Conservation (phyloP, 768 basidiomycete species). For the Podaxis sp. region DNA sequence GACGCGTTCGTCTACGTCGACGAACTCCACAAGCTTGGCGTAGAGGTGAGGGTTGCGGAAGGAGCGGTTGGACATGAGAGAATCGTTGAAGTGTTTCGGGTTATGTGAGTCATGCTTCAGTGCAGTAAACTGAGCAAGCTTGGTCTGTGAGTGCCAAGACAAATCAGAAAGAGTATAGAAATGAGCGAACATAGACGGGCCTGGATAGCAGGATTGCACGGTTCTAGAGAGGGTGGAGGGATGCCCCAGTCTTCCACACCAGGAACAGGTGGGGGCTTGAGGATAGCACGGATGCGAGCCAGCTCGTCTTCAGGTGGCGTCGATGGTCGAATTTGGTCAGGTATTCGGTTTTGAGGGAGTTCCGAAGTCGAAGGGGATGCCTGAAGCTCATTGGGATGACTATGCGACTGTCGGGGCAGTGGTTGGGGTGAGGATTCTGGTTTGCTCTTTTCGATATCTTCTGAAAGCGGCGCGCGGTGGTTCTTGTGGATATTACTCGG, state of each 20-base stretch:
- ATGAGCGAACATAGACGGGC: slow-evolving; percentile 30
- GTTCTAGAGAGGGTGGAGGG: slow-evolving; percentile 47
- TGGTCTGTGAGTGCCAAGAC: slow-evolving; percentile 46
- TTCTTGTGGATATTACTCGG: slow-evolving; percentile 41
- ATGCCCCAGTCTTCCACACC: slow-evolving; percentile 77
- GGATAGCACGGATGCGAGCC: slow-evolving; percentile 45
- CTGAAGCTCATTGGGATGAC: neutral
- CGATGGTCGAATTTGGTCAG: slow-evolving; percentile 18
- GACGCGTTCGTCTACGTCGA: slow-evolving; percentile 84
- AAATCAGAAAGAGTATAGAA: neutral
- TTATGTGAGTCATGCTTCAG: slow-evolving; percentile 59
- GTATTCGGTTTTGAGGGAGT: neutral
- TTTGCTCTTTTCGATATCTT: slow-evolving; percentile 28
- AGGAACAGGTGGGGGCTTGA: slow-evolving; percentile 60
- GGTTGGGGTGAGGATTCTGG: slow-evolving; percentile 16
- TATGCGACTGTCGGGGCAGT: slow-evolving; percentile 4
- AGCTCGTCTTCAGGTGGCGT: slow-evolving; percentile 42
- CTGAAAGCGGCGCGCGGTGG: slow-evolving; percentile 46
- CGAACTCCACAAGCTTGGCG: slow-evolving; percentile 90
- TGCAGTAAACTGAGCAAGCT: slow-evolving; percentile 72
- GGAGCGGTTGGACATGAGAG: slow-evolving; percentile 85
- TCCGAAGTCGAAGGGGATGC: neutral
- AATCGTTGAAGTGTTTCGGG: slow-evolving; percentile 93
- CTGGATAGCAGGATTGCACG: slow-evolving; percentile 60
- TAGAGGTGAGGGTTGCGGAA: slow-evolving; percentile 98